phyloP scores from a whole-genome alignment of 305 asterid genomes.

The Coffea humblotiana region DNA sequence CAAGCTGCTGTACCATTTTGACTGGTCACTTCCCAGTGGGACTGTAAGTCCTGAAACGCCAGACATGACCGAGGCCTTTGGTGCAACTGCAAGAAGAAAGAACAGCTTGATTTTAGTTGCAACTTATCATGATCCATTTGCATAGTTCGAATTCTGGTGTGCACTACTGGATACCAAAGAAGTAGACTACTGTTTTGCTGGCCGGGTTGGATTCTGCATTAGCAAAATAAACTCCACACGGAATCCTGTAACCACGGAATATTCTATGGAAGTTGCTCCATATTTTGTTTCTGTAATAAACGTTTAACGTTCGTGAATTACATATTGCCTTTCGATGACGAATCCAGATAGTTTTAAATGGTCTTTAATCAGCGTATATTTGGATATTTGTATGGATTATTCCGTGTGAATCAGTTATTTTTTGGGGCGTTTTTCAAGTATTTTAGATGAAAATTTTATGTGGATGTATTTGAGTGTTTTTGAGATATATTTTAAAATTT shows the following conservation, averaged over 20 bases:
- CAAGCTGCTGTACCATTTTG: conserved; percentile 33
- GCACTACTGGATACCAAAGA: neutral
- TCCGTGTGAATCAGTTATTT: too few species aligned
- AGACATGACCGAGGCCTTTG: conserved; percentile 31
- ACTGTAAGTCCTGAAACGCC: conserved; percentile 3
- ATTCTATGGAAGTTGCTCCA: too few species aligned
- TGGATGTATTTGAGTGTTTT: too few species aligned
- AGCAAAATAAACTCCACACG: neutral
- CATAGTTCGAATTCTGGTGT: neutral
- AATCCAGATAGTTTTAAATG: neutral
- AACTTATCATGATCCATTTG: neutral
- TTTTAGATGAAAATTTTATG: too few species aligned
- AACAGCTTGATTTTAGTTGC: neutral
- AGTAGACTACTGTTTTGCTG: too few species aligned
- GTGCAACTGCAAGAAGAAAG: conserved; percentile 17
- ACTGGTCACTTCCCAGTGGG: conserved; percentile 32
- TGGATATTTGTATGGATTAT: too few species aligned
- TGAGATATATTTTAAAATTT: too few species aligned
- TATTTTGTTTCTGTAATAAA: too few species aligned
- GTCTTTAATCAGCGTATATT: neutral
- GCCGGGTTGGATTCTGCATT: neutral
- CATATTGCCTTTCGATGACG: neutral
- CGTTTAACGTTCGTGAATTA: too few species aligned
- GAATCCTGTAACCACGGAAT: neutral
- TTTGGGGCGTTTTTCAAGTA: too few species aligned